A percentile compares a stretch with the other conserved stretches of the same genome.
These are phyloP conservation scores for Xylaria bambusicola DNA, from an alignment of 495 filamentous ascomycete genomes.

Conservation along the genomic window DNA sequence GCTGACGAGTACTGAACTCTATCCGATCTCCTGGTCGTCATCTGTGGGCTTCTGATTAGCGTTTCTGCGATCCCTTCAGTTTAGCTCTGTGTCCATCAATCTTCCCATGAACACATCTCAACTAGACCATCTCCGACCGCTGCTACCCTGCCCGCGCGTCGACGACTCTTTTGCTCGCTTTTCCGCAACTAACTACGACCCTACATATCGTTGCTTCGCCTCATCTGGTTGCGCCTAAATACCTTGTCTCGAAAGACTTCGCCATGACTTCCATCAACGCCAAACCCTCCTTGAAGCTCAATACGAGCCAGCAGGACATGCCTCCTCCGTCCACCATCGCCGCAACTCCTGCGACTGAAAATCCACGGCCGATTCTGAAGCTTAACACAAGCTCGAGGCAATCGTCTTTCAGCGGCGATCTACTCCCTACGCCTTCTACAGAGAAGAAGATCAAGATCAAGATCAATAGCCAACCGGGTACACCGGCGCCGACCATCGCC, in stretches of 20 bases:
- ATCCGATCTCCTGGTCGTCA: background rate
- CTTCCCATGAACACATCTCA: background rate
- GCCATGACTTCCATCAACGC: constrained; percentile 27
- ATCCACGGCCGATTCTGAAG: constrained; percentile 37
- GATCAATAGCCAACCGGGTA: constrained; percentile 47
- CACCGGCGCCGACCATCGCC: constrained; percentile 36
- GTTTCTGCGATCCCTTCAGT: background rate
- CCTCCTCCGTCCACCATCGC: constrained; percentile 24
- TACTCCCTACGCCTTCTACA: constrained; percentile 41
- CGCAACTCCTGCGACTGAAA: constrained; percentile 19
- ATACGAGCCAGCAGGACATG: constrained; percentile 29
- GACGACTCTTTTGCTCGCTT: no score
- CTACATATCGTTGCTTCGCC: no score
- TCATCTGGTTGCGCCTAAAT: no score
- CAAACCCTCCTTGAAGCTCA: constrained; percentile 31
- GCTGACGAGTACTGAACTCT: background rate
- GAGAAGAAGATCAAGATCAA: constrained; percentile 59
- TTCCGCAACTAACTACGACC: no score
- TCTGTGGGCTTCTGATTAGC: background rate
- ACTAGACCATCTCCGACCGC: no score
- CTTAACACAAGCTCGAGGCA: constrained; percentile 34
- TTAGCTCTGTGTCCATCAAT: no score
- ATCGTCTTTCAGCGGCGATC: constrained; percentile 27
- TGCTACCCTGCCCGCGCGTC: no score
- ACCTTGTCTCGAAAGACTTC: no score